Conservation (phyloP, 441 rosid genomes). For the Jatropha podagrica region DNA sequence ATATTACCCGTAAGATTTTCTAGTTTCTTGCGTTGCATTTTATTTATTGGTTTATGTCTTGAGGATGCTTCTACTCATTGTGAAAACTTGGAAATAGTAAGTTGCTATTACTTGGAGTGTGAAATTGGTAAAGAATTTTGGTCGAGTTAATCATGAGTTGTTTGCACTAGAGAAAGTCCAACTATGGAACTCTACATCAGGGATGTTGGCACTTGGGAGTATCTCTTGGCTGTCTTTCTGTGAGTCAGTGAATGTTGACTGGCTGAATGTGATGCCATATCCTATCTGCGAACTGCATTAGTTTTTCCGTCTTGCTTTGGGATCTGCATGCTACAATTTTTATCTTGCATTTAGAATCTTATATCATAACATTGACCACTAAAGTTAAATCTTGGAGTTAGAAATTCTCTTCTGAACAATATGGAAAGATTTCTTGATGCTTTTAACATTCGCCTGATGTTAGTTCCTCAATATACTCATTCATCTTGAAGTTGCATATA, state of each 20-base stretch:
- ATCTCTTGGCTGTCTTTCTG: background rate
- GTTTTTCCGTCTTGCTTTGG: background rate
- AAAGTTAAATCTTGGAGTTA: background rate
- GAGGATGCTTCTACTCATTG: background rate
- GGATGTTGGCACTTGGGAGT: background rate
- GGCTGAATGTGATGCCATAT: background rate
- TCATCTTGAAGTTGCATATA: background rate
- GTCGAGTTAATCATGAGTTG: background rate
- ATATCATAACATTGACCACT: background rate
- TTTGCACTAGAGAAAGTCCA: background rate
- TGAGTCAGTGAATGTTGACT: background rate
- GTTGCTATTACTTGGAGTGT: background rate
- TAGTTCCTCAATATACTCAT: background rate
- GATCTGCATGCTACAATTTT: background rate
- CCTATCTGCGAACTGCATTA: background rate
- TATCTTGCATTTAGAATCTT: background rate
- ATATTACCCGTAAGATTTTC: slow-evolving; percentile 77
- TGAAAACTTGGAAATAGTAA: background rate
- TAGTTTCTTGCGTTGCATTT: background rate
- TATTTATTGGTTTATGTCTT: background rate
- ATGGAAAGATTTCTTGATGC: background rate
- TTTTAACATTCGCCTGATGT: background rate
- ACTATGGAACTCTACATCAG: background rate
- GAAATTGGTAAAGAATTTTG: background rate
- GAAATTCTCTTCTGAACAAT: background rate